phyloP scores from a whole-genome alignment of 78 protist genomes.

The slime mould (Dictyostelium discoideum) region DNA sequence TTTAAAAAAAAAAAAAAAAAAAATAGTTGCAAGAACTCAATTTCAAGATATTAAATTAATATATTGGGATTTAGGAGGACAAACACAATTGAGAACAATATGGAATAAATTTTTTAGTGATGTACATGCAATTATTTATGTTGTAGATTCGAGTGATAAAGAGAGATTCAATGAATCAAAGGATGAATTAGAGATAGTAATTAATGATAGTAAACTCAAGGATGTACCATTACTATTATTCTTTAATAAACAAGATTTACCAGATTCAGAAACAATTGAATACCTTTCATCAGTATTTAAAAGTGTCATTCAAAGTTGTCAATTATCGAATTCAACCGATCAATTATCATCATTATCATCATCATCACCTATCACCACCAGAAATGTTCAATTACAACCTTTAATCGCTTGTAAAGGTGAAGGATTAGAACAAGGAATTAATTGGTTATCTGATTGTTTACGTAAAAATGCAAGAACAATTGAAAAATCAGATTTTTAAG shows the following conservation, averaged over 20 bases:
- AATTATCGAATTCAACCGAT: background rate
- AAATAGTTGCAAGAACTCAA: conserved; percentile 33
- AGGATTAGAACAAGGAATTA: conserved; percentile 54
- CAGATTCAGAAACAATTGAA: conserved; percentile 55
- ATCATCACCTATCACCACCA: conserved; percentile 1
- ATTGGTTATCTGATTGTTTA: conserved; percentile 63
- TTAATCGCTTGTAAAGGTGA: conserved; percentile 52
- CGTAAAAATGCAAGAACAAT: conserved; percentile 64
- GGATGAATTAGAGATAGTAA: conserved; percentile 42
- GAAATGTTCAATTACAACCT: conserved; percentile 70
- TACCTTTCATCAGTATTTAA: conserved; percentile 44
- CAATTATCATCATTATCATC: background rate
- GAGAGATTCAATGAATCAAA: conserved; percentile 87
- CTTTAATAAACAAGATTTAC: conserved; percentile 70
- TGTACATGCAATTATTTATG: conserved; percentile 96
- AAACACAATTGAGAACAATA: conserved; percentile 93
- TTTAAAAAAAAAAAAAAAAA: too few species aligned
- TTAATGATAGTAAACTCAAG: conserved; percentile 10
- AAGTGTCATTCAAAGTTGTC: background rate
- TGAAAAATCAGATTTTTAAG: conserved; percentile 23
- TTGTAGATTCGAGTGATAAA: conserved; percentile 95
- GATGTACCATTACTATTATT: conserved; percentile 76
- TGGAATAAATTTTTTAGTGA: conserved; percentile 97
- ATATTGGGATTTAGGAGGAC: conserved; percentile 96
- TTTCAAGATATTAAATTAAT: conserved; percentile 25